These are phyloP conservation scores for Zoysia japonica DNA, from an alignment of 176 grass and related monocot species.

Conservation along the genomic window DNA sequence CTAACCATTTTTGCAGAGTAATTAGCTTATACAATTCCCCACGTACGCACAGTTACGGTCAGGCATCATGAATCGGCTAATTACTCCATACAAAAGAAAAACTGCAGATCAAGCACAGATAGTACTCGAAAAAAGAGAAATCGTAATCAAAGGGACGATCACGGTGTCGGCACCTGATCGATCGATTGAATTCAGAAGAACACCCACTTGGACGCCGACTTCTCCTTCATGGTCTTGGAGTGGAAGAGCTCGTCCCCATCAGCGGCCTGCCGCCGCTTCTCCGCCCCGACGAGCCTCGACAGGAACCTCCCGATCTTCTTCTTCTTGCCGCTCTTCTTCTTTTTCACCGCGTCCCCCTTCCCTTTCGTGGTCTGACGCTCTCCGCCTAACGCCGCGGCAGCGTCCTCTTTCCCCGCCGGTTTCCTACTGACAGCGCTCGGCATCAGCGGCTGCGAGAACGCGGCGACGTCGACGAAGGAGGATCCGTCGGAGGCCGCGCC, in stretches of 20 bases:
- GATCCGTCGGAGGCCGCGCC: neutral
- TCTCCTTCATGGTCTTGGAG: conserved; percentile 88
- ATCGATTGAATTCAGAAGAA: conserved; percentile 48
- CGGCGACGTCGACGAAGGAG: conserved; percentile 32
- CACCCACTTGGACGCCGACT: conserved; percentile 68
- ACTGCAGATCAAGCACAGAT: conserved; percentile 30
- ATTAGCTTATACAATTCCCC: conserved; percentile 8
- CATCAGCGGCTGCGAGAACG: conserved; percentile 51
- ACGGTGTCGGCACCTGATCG: neutral
- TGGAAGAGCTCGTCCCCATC: conserved; percentile 55
- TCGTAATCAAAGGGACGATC: neutral
- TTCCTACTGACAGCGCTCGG: conserved; percentile 9
- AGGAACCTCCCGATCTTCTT: conserved; percentile 81
- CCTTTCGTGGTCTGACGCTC: conserved; percentile 16
- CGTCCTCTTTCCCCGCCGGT: conserved; percentile 12
- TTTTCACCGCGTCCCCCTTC: conserved; percentile 48
- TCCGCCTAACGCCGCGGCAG: conserved; percentile 4
- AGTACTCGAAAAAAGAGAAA: conserved; percentile 17
- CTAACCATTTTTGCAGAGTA: conserved; percentile 1
- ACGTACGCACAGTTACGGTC: neutral
- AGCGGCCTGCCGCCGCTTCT: conserved; percentile 48
- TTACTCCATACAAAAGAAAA: conserved; percentile 11
- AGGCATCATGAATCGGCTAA: neutral
- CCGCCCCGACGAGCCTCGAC: conserved; percentile 67
- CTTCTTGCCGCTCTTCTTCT: conserved; percentile 71